Base-by-base conservation (phyloP, 208 protist species). In the Spongospora subterranea region DNA sequence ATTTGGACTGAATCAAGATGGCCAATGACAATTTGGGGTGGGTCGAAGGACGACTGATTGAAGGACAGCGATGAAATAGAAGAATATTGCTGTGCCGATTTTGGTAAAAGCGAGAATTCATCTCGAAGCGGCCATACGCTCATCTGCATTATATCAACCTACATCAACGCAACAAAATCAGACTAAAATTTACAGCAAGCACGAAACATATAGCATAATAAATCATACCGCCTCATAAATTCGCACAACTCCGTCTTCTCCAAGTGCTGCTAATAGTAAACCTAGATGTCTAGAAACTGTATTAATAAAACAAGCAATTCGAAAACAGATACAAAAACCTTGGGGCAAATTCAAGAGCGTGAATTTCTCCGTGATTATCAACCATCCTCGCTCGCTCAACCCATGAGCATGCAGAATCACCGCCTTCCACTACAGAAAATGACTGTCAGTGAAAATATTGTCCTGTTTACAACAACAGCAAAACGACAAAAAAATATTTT, bases 141-240 rank as follows among this genome's bases (percentile, higher is more conserved):
- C n/a, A 82, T 39, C n/a, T 82, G 71, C 71, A 82, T 82, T n/a
- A 82, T 82, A 43, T 82, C 71, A 35, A 82, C 71, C 71, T 82
- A 82, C 17, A 35, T n/a, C 6, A 82, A 35, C 71, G 35, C n/a
- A 20, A 39, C 71, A 35, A 82, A 35, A 82, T 35, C 40, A 39
- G 35, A 82, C 11, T 20, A 45, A 82, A n/a, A 43, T 82, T 82
- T 43, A 35, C 11, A 20, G 6, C 17, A 82, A 82, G 35, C 35
- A 40, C 71, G 35, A 6, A 60, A 60, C 24, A 24, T 60, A 29
- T 24, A 60, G 6, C 24, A 60, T 29, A 60, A 60, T 35, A 40
- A 35, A 43, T 39, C 71, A 20, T 45, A 82, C 71, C n/a, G 71
- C 71, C 35, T 82, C 71, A 35, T 82, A 82, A 43, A 82, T 82